These are phyloP conservation scores for Globisporangium barbulae DNA, from an alignment of 352 stramenopile species.

Conservation along the genomic window DNA sequence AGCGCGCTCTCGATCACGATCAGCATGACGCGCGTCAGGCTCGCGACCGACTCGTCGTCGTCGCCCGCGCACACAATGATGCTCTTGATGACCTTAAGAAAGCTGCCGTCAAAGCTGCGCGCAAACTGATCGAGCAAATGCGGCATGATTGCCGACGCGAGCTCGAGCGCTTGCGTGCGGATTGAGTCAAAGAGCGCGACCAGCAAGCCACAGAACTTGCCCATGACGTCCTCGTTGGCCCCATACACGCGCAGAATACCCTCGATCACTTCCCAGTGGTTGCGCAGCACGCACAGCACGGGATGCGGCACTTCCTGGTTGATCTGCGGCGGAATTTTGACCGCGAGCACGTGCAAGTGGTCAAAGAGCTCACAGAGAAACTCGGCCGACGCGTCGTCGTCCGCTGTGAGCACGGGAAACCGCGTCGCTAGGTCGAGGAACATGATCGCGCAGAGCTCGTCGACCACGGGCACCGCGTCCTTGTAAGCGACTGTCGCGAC, in stretches of 20 bases:
- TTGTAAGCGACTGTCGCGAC: conserved; percentile 65
- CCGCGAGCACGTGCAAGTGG: conserved; percentile 56
- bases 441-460: conserved; percentile 61
- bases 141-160: conserved; percentile 62
- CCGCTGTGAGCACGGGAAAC: conserved; percentile 37
- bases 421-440: conserved; percentile 55
- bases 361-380: conserved; percentile 60
- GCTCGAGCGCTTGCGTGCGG: conserved; percentile 53
- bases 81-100: conserved; percentile 67
- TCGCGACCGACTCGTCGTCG: conserved; percentile 49
- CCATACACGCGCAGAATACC: conserved; percentile 50
- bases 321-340: conserved; percentile 54
- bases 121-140: conserved; percentile 61
- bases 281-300: conserved; percentile 50
- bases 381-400: conserved; percentile 46
- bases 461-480: conserved; percentile 54
- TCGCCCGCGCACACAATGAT: conserved; percentile 62
- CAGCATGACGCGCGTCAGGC: conserved; percentile 63
- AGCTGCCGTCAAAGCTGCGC: conserved; percentile 51
- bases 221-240: conserved; percentile 48
- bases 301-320: conserved; percentile 62
- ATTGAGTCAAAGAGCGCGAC: conserved; percentile 61
- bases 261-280: conserved; percentile 52
- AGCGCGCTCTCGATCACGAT: conserved; percentile 55
- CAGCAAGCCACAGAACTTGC: conserved; percentile 52